Evolutionary conservation across 768 basidiomycete genomes (phyloP).

Genomic region (Dendrothele bispora): DNA sequence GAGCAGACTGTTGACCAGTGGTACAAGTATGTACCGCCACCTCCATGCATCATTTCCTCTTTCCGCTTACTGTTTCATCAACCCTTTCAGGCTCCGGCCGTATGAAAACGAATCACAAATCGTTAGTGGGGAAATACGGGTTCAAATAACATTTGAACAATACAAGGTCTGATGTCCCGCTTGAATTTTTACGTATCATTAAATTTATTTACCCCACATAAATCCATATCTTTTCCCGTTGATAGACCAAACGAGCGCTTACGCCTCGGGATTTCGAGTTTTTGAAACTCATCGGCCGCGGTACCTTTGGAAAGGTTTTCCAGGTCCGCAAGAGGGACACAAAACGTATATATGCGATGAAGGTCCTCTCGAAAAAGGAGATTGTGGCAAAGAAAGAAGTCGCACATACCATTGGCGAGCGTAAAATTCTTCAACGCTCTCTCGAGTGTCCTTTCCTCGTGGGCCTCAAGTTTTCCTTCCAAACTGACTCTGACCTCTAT

Average conservation of each 20-base stretch:
- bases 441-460: slow-evolving; percentile 96
- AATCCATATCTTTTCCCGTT: slow-evolving; percentile 16
- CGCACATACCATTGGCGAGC: slow-evolving; percentile 98
- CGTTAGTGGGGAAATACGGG: slow-evolving; percentile 90
- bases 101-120: slow-evolving; percentile 55
- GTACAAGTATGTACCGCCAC: slow-evolving; percentile 74
- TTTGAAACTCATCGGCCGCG: slow-evolving; percentile 96
- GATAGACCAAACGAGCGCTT: slow-evolving; percentile 78
- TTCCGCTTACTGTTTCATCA: slow-evolving; percentile 9
- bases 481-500: slow-evolving; percentile 92
- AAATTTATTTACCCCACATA: slow-evolving; percentile 9
- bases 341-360: slow-evolving; percentile 99
- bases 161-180: slow-evolving; percentile 62
- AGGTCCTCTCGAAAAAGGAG: slow-evolving; percentile 97
- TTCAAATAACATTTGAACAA: slow-evolving; percentile 93
- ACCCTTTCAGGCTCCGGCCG: slow-evolving; percentile 57
- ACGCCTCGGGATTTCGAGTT: slow-evolving; percentile 98
- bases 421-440: slow-evolving; percentile 95
- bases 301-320: slow-evolving; percentile 98
- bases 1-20: slow-evolving; percentile 96
- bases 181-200: slow-evolving; percentile 5
- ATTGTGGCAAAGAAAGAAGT: slow-evolving; percentile 99
- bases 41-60: slow-evolving; percentile 13
- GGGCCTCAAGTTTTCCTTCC: slow-evolving; percentile 97
- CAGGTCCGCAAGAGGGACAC: slow-evolving; percentile 99